These are phyloP conservation scores for Cordyceps fumosorosea DNA, from an alignment of 2,329 filamentous ascomycete species.

Conservation along the genomic window DNA sequence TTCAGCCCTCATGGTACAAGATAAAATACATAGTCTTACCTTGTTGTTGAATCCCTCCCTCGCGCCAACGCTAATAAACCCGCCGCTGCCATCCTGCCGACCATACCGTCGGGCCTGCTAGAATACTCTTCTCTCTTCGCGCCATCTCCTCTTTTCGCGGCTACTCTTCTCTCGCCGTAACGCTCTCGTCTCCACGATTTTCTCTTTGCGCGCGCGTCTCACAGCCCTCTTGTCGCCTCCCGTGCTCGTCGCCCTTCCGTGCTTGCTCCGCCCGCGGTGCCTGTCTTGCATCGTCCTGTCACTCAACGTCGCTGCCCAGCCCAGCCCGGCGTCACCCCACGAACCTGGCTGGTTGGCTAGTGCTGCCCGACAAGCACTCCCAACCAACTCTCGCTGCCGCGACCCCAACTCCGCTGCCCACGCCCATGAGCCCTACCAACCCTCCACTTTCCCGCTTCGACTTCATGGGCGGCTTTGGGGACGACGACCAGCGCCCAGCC, in stretches of 20 bases:
- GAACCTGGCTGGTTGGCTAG: not conserved
- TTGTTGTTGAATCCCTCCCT: not conserved
- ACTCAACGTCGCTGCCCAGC: not conserved
- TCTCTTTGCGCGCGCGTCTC: not conserved
- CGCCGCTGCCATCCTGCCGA: not conserved
- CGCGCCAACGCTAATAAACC: constrained; percentile 2
- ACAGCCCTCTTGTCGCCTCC: not conserved
- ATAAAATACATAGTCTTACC: not conserved
- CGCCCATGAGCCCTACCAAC: not conserved
- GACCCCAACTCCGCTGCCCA: not conserved
- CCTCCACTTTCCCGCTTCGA: not conserved
- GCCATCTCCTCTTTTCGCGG: not conserved
- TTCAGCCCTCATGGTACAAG: not conserved
- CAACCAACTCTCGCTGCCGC: not conserved
- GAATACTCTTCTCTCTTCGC: constrained; percentile 7
- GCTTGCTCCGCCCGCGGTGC: not conserved
- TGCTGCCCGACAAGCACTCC: not conserved
- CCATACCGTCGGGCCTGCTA: not conserved
- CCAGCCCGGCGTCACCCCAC: not conserved
- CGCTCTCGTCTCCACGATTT: not conserved
- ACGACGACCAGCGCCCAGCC: constrained; percentile 4
- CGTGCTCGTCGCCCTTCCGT: not conserved
- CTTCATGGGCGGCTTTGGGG: constrained; percentile 7
- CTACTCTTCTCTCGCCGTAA: not conserved
- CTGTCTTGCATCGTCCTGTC: not conserved